These are phyloP conservation scores for Daldinia bambusicola DNA, from an alignment of 495 filamentous ascomycete species.

Conservation along the genomic window DNA sequence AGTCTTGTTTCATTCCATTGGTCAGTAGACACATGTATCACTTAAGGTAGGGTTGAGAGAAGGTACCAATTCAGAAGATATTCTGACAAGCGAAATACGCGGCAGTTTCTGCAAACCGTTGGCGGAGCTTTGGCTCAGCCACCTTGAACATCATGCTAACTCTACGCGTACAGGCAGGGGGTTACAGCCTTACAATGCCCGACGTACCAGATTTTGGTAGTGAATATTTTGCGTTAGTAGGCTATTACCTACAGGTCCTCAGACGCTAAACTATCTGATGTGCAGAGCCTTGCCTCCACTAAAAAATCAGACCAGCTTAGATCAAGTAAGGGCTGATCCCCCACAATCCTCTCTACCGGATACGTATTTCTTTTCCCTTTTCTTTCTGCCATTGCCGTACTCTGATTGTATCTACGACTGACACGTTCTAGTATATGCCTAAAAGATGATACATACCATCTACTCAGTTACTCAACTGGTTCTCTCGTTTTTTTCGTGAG, in stretches of 20 bases:
- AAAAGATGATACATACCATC: too few relatives aligned
- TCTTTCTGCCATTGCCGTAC: background rate
- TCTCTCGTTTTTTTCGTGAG: background rate
- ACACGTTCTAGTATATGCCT: background rate
- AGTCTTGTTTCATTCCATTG: too few relatives aligned
- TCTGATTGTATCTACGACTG: background rate
- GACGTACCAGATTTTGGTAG: conserved; percentile 6
- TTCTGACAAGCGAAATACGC: background rate
- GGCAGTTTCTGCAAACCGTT: conserved; percentile 8
- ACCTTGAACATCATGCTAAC: conserved; percentile 13
- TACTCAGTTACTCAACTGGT: background rate
- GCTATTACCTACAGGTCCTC: background rate
- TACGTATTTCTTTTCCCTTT: background rate
- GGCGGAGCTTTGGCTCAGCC: conserved; percentile 29
- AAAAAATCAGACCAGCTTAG: background rate
- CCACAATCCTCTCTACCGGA: background rate
- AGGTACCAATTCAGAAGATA: too few relatives aligned
- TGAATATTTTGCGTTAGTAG: background rate
- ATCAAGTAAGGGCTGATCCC: background rate
- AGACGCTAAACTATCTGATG: background rate
- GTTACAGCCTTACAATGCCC: conserved; percentile 30
- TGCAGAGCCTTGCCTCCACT: background rate
- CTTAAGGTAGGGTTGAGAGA: too few relatives aligned
- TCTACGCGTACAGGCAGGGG: conserved; percentile 13
- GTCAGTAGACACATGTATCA: too few relatives aligned